phyloP scores from a whole-genome alignment of 179 eudicot genomes.

The Silene coronaria region DNA sequence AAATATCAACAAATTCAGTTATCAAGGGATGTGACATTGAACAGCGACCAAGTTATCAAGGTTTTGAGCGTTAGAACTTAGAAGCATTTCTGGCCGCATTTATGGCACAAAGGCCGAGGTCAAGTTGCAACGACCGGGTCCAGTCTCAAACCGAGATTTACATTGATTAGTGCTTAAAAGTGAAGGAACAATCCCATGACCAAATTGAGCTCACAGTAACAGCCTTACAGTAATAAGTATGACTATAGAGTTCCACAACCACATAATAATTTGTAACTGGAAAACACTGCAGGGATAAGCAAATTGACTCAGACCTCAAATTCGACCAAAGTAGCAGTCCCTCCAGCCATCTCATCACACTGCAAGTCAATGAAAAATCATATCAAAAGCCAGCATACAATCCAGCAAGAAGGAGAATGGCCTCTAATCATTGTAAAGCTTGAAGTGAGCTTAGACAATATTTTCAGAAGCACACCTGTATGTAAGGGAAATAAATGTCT shows the following conservation, averaged over 20 bases:
- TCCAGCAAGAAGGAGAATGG: slow-evolving; percentile 3
- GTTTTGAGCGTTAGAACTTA: too few species aligned
- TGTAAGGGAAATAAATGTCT: slow-evolving; percentile 77
- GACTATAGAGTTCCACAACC: not conserved
- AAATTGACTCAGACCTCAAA: slow-evolving; percentile 40
- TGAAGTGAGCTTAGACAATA: not conserved
- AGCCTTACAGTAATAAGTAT: not conserved
- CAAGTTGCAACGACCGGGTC: too few species aligned
- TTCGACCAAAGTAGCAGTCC: slow-evolving; percentile 44
- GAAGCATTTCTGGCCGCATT: too few species aligned
- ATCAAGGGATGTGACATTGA: too few species aligned
- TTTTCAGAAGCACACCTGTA: slow-evolving; percentile 44
- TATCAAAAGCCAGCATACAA: not conserved
- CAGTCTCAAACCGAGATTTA: too few species aligned
- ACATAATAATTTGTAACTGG: not conserved
- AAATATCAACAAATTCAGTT: too few species aligned
- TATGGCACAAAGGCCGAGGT: too few species aligned
- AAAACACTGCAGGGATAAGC: not conserved
- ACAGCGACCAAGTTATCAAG: too few species aligned
- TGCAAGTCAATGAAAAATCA: slow-evolving; percentile 28
- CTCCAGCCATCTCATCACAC: slow-evolving; percentile 56
- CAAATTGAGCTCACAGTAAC: not conserved
- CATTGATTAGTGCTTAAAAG: not conserved
- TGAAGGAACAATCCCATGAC: not conserved
- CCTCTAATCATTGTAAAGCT: not conserved